A percentile compares a stretch with the other conserved stretches of the same genome.
These are phyloP conservation scores for Colletotrichum costaricense DNA, from an alignment of 2,329 filamentous ascomycete species.

Conservation along the genomic window DNA sequence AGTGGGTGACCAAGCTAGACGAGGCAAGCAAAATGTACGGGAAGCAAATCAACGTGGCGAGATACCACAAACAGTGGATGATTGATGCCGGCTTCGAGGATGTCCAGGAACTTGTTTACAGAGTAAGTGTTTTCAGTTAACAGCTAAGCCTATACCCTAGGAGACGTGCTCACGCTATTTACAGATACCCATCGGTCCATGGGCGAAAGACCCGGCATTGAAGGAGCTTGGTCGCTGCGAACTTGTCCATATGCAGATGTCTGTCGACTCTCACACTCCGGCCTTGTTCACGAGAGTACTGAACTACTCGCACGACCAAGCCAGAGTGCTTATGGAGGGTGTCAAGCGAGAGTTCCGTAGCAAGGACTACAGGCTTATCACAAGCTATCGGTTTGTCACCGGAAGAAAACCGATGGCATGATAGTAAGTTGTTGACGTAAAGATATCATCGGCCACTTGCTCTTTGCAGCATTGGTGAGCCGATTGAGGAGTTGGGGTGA, in stretches of 20 bases:
- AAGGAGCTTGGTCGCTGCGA: constrained; percentile 52
- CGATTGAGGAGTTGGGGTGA: neutral
- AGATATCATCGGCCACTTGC: neutral
- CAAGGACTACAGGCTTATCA: constrained; percentile 47
- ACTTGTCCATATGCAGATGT: constrained; percentile 55
- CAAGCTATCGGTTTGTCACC: constrained; percentile 47
- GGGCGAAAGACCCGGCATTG: constrained; percentile 49
- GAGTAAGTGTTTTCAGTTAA: constrained; percentile 39
- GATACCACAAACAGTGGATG: constrained; percentile 50
- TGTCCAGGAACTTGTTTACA: constrained; percentile 44
- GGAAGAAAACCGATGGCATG: constrained; percentile 40
- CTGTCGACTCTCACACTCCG: constrained; percentile 53
- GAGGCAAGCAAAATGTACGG: constrained; percentile 49
- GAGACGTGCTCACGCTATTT: neutral
- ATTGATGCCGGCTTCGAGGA: constrained; percentile 51
- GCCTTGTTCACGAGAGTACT: constrained; percentile 52
- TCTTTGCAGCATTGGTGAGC: neutral
- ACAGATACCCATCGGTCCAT: constrained; percentile 52
- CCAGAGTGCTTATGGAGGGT: constrained; percentile 54
- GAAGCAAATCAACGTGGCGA: constrained; percentile 52
- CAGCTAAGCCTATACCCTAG: fast-evolving
- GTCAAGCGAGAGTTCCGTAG: constrained; percentile 51
- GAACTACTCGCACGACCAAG: constrained; percentile 53
- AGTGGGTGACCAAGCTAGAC: constrained; percentile 51
- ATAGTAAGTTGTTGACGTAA: neutral